Base-by-base conservation (phyloP, 2,329 filamentous ascomycete species). In the Geoglossum cookeanum region DNA sequence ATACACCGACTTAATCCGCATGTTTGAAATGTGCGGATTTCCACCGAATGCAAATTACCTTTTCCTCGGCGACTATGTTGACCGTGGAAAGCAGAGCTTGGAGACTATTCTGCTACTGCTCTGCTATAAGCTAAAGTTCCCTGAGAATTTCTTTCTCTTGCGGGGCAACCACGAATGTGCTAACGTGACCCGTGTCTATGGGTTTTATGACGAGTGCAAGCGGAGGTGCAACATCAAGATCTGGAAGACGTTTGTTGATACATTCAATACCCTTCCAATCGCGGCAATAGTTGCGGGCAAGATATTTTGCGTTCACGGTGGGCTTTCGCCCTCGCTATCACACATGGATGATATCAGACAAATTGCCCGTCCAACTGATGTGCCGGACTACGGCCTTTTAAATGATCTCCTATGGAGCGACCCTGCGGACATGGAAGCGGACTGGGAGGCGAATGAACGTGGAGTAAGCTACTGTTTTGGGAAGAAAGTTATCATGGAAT, bases 261-360 rank as follows among this genome's bases (percentile, higher is more conserved):
- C 87, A 30, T 97, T 97, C 76, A 97, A 97, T 69, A 90, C 85
- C 47, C 78, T 97, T 49, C 91, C 91, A 0, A 96, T 97, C 65
- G 91, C 91, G 48, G 82, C 91, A n/a, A 96, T 95, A 65, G 90
- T 97, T 42, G 91, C 90, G 1, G 88, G 87, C 62, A 97, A 97
- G 74, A 97, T 97, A 58, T 97, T 96, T 69, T 96, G 90, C 66
- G 91, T 97, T 15, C 92, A 98, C 66, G 92, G 92, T 55, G 92
- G 92, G 13, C 75, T 98, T 27, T 96, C 90, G 11, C 92, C 92
- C 1, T 90, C 87, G 53, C 77, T 98, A 55, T 84, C 85, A 57
- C 90, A 97, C 65, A 98, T 98, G 92, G 92, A 97, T 65, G 91
- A 98, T 68, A 98, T 98, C 64, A 84, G 92, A 63, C 86, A 94